Evolutionary conservation across 2,329 filamentous ascomycete genomes (phyloP).

Genomic region (Monilinia aucupariae): DNA sequence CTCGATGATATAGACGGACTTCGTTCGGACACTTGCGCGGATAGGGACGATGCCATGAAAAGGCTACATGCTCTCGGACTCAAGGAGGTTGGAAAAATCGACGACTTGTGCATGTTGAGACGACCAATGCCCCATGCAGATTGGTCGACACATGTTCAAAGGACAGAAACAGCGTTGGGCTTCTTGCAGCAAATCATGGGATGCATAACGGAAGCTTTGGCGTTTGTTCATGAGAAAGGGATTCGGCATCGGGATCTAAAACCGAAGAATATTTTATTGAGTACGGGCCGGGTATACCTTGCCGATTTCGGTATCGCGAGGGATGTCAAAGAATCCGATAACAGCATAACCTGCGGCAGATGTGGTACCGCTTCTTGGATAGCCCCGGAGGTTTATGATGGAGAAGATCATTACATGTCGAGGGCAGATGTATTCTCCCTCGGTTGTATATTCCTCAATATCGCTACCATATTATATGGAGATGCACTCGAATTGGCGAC

Average conservation of each 20-base stretch:
- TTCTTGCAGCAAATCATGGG: conserved; percentile 42
- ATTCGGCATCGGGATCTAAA: conserved; percentile 46
- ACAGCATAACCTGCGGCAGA: conserved; percentile 41
- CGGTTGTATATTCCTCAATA: conserved; percentile 43
- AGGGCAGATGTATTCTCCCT: conserved; percentile 46
- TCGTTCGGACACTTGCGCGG: conserved; percentile 38
- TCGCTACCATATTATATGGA: conserved; percentile 42
- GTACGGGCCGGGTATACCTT: conserved; percentile 43
- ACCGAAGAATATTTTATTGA: conserved; percentile 44
- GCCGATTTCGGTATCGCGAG: conserved; percentile 47
- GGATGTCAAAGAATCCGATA: conserved; percentile 43
- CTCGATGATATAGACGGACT: conserved; percentile 42
- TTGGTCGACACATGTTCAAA: conserved; percentile 4
- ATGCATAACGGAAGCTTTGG: conserved; percentile 37
- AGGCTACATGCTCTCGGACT: conserved; percentile 39
- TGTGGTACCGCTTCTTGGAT: conserved; percentile 42
- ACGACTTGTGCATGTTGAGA: conserved; percentile 17
- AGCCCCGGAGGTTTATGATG: conserved; percentile 41
- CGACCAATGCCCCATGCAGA: neutral
- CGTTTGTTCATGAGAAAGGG: conserved; percentile 32
- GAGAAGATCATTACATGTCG: conserved; percentile 42
- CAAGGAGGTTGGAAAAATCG: conserved; percentile 33
- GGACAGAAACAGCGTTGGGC: conserved; percentile 35
- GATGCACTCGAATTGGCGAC: conserved; percentile 35
- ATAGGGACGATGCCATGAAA: conserved; percentile 37